phyloP scores from a whole-genome alignment of 208 protist species.

The Wallacemonas sp. region DNA sequence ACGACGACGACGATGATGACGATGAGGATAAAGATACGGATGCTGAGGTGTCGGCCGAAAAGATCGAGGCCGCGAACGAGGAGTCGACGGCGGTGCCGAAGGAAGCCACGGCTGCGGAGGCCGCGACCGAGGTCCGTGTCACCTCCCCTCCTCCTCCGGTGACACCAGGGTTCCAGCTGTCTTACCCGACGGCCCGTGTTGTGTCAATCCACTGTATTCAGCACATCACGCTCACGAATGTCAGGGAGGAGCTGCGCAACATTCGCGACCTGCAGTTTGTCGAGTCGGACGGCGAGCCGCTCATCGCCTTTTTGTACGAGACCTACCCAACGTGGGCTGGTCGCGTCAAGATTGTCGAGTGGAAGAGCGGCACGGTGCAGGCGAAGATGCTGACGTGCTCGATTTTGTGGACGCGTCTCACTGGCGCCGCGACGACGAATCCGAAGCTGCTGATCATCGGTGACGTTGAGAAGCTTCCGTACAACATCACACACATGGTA shows the following conservation, averaged over 20 bases:
- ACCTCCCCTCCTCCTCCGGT: not conserved
- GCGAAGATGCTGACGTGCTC: constrained; percentile 80
- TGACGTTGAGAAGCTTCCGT: constrained; percentile 83
- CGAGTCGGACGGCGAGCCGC: constrained; percentile 69
- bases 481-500: constrained; percentile 77
- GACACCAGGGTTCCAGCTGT: no score
- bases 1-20: constrained; percentile 80
- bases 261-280: constrained; percentile 90
- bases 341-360: constrained; percentile 82
- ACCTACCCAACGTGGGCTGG: constrained; percentile 80
- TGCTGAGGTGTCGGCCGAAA: no score
- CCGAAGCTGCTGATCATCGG: constrained; percentile 70
- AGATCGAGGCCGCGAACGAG: not conserved
- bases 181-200: not conserved
- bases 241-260: constrained; percentile 67
- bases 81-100: no score
- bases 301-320: constrained; percentile 82
- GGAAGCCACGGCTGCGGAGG: no score
- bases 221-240: constrained; percentile 33
- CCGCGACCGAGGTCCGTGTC: not conserved
- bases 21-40: constrained; percentile 20
- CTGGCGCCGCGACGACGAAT: constrained; percentile 28
- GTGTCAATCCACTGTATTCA: constrained; percentile 7
- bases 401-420: constrained; percentile 75
- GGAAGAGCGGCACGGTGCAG: constrained; percentile 74